Percentiles rank a stretch among this genome's conserved stretches.
These are phyloP conservation scores for Penicillium sp. DNA, from an alignment of 2,329 filamentous ascomycete genomes.

Conservation along the genomic window DNA sequence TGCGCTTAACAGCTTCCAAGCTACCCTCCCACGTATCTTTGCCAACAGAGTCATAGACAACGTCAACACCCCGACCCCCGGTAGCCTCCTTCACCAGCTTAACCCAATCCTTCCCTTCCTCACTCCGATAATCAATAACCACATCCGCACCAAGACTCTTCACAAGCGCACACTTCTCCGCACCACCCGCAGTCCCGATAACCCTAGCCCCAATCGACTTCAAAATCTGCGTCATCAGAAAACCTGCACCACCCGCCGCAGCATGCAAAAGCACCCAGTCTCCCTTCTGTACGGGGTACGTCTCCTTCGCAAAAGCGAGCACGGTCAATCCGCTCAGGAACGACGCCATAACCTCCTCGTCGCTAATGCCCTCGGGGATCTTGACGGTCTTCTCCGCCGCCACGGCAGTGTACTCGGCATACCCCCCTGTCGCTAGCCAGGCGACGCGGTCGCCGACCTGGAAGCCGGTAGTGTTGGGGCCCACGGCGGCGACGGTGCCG, in stretches of 20 bases:
- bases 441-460: constrained; percentile 70
- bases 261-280: constrained; percentile 86
- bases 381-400: constrained; percentile 58
- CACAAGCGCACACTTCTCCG: constrained; percentile 72
- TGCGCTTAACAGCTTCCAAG: constrained; percentile 71
- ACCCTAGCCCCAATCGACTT: constrained; percentile 71
- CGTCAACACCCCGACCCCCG: constrained; percentile 69
- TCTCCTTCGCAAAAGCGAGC: constrained; percentile 74
- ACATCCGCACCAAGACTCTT: constrained; percentile 68
- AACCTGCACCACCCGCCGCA: constrained; percentile 78
- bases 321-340: constrained; percentile 84
- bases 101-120: constrained; percentile 76
- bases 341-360: constrained; percentile 66
- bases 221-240: constrained; percentile 75
- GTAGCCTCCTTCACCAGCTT: constrained; percentile 85
- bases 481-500: constrained; percentile 68
- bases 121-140: constrained; percentile 77
- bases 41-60: constrained; percentile 84
- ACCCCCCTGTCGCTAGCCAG: constrained; percentile 61
- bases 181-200: constrained; percentile 76
- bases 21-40: constrained; percentile 81
- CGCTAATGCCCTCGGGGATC: constrained; percentile 64
- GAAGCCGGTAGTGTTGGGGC: constrained; percentile 57
- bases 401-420: constrained; percentile 62
- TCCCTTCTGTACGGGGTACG: constrained; percentile 68